Evolutionary conservation across 73 alveolate species (phyloP).

Genomic region (Durusdinium trenchii): DNA sequence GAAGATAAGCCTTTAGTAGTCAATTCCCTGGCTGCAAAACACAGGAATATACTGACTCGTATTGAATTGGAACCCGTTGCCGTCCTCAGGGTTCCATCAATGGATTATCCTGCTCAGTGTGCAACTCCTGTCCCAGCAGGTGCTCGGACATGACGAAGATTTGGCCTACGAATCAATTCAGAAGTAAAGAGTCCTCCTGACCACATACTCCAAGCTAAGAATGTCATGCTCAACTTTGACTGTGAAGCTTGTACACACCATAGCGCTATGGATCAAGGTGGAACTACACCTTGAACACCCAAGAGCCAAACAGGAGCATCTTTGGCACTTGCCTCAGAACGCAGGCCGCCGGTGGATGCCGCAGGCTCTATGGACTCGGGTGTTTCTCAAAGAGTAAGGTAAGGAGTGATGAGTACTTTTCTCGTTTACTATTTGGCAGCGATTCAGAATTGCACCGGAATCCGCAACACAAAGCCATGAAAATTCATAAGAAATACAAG

Average conservation of each 20-base stretch:
- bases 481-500: too few species aligned
- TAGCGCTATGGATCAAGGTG: not conserved
- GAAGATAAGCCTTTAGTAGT: too few species aligned
- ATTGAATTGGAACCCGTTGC: not conserved
- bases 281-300: not conserved
- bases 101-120: not conserved
- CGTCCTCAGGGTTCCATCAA: not conserved
- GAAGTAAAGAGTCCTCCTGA: not conserved
- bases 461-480: not conserved
- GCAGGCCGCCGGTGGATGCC: too few species aligned
- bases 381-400: not conserved
- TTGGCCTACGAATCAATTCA: not conserved
- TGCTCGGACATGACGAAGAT: constrained; percentile 87
- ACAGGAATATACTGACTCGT: not conserved
- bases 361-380: not conserved
- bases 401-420: not conserved
- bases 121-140: constrained; percentile 51
- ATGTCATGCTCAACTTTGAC: not conserved
- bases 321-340: constrained; percentile 90
- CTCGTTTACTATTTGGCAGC: too few species aligned
- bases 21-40: too few species aligned
- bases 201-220: not conserved
- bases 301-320: constrained; percentile 41
- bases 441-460: too few species aligned
- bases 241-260: not conserved